Conservation (phyloP, 495 filamentous ascomycete genomes). For the Usnea hakonensis region DNA sequence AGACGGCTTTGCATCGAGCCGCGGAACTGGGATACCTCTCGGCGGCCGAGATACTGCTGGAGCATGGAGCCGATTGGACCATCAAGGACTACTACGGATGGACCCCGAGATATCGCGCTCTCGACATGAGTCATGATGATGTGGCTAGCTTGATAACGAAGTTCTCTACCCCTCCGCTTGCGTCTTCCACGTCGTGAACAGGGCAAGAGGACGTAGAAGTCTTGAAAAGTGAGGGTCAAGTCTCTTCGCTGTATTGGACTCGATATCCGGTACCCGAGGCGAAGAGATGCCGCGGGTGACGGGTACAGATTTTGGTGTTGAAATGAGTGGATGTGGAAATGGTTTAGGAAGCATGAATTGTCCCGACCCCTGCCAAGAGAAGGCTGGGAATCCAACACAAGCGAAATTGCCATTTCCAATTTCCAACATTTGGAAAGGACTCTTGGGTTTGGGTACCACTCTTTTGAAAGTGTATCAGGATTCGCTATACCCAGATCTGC, state of each 20-base stretch:
- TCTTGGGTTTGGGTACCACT: too few species aligned
- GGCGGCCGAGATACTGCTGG: not conserved
- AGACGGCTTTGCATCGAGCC: conserved; percentile 3
- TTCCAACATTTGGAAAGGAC: too few species aligned
- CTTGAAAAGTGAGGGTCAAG: not conserved
- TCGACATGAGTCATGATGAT: not conserved
- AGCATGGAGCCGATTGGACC: not conserved
- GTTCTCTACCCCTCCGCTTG: not conserved
- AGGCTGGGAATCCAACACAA: too few species aligned
- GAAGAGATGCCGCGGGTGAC: too few species aligned
- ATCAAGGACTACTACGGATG: conserved; percentile 7
- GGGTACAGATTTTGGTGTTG: too few species aligned
- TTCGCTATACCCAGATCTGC: too few species aligned
- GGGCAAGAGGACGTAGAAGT: not conserved
- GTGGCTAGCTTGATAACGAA: not conserved
- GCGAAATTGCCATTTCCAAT: too few species aligned
- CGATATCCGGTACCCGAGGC: too few species aligned
- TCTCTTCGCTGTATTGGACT: not conserved
- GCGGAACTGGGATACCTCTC: not conserved
- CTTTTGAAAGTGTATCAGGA: too few species aligned
- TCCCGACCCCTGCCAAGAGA: too few species aligned
- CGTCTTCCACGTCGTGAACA: not conserved
- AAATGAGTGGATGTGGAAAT: too few species aligned
- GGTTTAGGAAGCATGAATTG: too few species aligned
- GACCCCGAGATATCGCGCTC: not conserved